Conservation (phyloP, 192 early-diverging fungal species). For the Coemansia aciculifera region DNA sequence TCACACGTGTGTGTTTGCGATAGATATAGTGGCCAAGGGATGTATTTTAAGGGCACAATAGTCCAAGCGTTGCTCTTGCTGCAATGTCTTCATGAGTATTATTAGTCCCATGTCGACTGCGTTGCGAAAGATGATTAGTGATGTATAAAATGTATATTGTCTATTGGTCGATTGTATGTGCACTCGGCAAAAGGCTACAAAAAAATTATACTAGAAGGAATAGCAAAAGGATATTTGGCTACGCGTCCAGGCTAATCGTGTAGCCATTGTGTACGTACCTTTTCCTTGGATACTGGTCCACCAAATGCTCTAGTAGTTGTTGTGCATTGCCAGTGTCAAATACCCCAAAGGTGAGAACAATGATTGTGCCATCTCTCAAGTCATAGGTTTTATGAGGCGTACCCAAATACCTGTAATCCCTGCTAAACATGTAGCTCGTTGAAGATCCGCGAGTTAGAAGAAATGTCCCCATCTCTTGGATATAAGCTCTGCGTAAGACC, state of each 20-base stretch:
- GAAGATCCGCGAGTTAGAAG: not conserved
- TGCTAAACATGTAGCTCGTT: slow-evolving; percentile 2
- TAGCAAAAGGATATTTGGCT: not conserved
- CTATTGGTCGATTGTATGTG: not conserved
- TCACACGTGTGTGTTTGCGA: not conserved
- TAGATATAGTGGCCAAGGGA: not conserved
- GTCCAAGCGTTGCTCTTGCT: not conserved
- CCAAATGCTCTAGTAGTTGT: not conserved
- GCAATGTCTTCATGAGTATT: not conserved
- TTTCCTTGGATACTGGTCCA: not conserved
- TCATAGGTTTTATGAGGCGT: not conserved
- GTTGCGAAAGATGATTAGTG: not conserved
- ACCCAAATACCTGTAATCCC: not conserved
- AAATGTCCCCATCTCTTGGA: not conserved
- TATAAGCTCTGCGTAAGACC: not conserved
- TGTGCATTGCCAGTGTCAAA: not conserved
- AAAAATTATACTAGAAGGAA: not conserved
- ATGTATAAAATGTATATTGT: not conserved
- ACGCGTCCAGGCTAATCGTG: not conserved
- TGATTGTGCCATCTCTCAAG: not conserved
- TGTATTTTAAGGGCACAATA: not conserved
- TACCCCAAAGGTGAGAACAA: not conserved
- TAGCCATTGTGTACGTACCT: not conserved
- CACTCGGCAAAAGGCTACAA: not conserved
- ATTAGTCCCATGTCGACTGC: not conserved